Conservation (phyloP, 495 filamentous ascomycete genomes). For the Amphirosellinia nigrospora region DNA sequence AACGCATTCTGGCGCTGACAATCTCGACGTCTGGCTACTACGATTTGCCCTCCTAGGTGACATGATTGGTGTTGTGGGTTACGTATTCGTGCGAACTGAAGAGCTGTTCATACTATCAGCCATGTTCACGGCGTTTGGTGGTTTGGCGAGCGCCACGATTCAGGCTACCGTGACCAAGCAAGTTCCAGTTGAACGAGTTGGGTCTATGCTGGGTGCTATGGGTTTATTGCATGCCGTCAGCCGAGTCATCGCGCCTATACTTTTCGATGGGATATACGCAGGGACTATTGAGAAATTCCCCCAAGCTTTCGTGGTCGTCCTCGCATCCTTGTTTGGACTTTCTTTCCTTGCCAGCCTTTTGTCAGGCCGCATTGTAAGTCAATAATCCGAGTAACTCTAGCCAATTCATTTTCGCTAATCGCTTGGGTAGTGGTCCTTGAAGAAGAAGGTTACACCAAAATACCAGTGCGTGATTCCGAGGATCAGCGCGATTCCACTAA, state of each 20-base stretch:
- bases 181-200: constrained; percentile 78
- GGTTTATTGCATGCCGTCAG: constrained; percentile 86
- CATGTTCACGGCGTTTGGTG: constrained; percentile 74
- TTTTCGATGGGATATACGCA: constrained; percentile 87
- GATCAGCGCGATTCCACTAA: constrained; percentile 29
- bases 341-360: constrained; percentile 71
- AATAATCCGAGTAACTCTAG: neutral
- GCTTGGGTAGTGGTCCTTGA: constrained; percentile 30
- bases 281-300: constrained; percentile 76
- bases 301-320: constrained; percentile 81
- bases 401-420: constrained; percentile 3
- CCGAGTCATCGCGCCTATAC: constrained; percentile 74
- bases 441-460: constrained; percentile 29
- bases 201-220: constrained; percentile 83
- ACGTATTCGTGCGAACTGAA: constrained; percentile 64
- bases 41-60: constrained; percentile 80
- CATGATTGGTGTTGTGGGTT: constrained; percentile 75
- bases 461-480: constrained; percentile 30
- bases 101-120: constrained; percentile 69
- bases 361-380: constrained; percentile 74
- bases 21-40: constrained; percentile 77
- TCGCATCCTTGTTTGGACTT: constrained; percentile 69
- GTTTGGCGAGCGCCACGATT: constrained; percentile 81
- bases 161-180: constrained; percentile 89
- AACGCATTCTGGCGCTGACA: constrained; percentile 72